Conservation (phyloP, 2,329 filamentous ascomycete species). For the Aphanoascus verrucosus region DNA sequence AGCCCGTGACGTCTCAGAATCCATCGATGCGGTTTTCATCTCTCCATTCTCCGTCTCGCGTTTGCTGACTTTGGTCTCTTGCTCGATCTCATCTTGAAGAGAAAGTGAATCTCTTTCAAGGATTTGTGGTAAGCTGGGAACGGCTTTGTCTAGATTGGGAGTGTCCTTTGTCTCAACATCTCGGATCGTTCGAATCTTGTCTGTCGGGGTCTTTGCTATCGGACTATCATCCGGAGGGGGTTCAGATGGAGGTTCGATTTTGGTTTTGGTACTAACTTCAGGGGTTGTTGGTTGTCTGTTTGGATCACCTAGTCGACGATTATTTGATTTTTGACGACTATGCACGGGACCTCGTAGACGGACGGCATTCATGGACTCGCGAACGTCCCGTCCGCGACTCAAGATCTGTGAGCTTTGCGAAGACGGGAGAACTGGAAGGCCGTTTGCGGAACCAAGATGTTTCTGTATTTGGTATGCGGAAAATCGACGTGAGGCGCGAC, state of each 20-base stretch:
- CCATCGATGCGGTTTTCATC: slow-evolving; percentile 8
- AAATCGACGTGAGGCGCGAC: slow-evolving; percentile 83
- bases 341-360: slow-evolving; percentile 32
- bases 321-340: slow-evolving; percentile 42
- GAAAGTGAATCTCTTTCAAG: slow-evolving; percentile 28
- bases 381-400: slow-evolving; percentile 66
- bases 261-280: slow-evolving; percentile 27
- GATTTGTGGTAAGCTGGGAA: slow-evolving; percentile 44
- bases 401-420: slow-evolving; percentile 68
- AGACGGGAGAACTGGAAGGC: slow-evolving; percentile 74
- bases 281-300: slow-evolving; percentile 34
- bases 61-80: slow-evolving; percentile 16
- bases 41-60: slow-evolving; percentile 4
- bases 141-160: slow-evolving; percentile 42
- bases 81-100: slow-evolving; percentile 15
- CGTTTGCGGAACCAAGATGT: slow-evolving; percentile 71
- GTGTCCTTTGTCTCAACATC: slow-evolving; percentile 32
- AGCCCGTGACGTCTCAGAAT: slow-evolving; percentile 9
- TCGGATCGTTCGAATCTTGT: slow-evolving; percentile 44
- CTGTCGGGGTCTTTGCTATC: slow-evolving; percentile 51
- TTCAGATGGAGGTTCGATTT: slow-evolving; percentile 24
- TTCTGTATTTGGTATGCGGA: slow-evolving; percentile 96
- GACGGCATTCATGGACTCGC: slow-evolving; percentile 66
- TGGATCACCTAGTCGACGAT: slow-evolving; percentile 41
- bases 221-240: slow-evolving; percentile 33